Percentiles rank a stretch among this genome's conserved stretches.
phyloP scores from a whole-genome alignment of 176 grass and related monocot genomes.

The Triticum urartu region DNA sequence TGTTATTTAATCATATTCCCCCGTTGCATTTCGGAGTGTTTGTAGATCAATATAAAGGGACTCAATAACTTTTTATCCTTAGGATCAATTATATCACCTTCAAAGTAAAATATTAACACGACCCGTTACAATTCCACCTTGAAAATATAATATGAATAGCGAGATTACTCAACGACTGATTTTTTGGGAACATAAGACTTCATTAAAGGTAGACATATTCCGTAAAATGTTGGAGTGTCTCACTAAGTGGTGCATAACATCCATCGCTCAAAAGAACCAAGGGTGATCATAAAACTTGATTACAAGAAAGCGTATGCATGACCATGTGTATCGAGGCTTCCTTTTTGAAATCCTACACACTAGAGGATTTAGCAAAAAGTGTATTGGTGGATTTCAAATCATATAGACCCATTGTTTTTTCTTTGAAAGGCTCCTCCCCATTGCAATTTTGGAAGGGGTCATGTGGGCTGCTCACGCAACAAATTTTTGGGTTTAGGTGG shows the following conservation, averaged over 20 bases:
- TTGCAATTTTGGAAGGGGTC: not conserved
- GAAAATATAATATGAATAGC: not conserved
- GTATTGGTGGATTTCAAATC: not conserved
- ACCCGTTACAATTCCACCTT: not conserved
- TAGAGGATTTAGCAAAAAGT: not conserved
- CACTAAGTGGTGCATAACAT: too few species aligned
- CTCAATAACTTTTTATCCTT: not conserved
- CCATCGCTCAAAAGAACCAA: too few species aligned
- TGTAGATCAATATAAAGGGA: not conserved
- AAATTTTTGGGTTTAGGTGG: not conserved
- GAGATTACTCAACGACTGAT: not conserved
- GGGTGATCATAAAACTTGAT: too few species aligned
- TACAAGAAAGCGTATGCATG: too few species aligned
- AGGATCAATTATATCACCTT: not conserved
- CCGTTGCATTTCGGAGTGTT: not conserved
- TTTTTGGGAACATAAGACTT: too few species aligned
- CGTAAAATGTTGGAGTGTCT: too few species aligned
- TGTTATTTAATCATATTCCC: not conserved
- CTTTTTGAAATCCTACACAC: not conserved
- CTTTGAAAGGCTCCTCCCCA: not conserved
- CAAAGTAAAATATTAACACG: too few species aligned
- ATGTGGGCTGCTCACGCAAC: too few species aligned
- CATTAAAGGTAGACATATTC: too few species aligned
- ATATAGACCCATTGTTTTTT: not conserved
- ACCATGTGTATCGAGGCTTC: not conserved